These are phyloP conservation scores for Saccharomycopsis hybrid DNA, from an alignment of 1,139 yeast genomes.

Conservation along the genomic window DNA sequence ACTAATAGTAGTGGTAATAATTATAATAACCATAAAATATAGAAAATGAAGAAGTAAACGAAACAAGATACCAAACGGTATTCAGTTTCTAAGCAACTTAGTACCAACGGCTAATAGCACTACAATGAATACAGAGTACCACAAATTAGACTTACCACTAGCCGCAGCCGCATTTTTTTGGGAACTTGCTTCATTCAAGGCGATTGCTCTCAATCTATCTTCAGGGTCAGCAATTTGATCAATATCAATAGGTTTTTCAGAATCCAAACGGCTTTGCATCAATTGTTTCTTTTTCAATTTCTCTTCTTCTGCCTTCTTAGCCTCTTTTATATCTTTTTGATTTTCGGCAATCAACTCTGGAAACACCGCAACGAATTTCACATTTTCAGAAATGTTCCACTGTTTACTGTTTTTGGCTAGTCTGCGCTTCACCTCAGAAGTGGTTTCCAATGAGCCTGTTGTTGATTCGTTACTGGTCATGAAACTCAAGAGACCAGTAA, in stretches of 20 bases:
- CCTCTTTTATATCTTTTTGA: conserved; percentile 26
- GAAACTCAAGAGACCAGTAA: conserved; percentile 78
- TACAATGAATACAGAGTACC: neutral
- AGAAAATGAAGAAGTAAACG: too few species aligned
- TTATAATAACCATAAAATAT: too few species aligned
- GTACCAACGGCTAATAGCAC: conserved; percentile 12
- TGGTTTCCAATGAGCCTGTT: conserved; percentile 53
- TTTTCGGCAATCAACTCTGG: conserved; percentile 60
- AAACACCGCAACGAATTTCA: conserved; percentile 54
- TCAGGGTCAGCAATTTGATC: conserved; percentile 40
- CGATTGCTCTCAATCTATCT: conserved; percentile 38
- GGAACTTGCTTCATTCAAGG: conserved; percentile 1
- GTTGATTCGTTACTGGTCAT: conserved; percentile 63
- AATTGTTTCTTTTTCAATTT: neutral
- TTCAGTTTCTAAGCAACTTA: conserved; percentile 1
- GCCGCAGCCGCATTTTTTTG: neutral
- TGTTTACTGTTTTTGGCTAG: conserved; percentile 49
- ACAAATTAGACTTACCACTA: neutral
- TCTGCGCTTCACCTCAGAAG: conserved; percentile 38
- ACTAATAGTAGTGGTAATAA: too few species aligned
- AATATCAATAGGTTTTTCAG: conserved; percentile 23
- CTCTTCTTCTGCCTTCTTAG: neutral
- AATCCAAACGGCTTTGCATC: neutral
- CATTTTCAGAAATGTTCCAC: conserved; percentile 55
- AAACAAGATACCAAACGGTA: too few species aligned